Evolutionary conservation across 148 eudicot species (phyloP), one percentile per base, ranked within the genome.

Genomic region (Vaccinium corymbosum): DNA sequence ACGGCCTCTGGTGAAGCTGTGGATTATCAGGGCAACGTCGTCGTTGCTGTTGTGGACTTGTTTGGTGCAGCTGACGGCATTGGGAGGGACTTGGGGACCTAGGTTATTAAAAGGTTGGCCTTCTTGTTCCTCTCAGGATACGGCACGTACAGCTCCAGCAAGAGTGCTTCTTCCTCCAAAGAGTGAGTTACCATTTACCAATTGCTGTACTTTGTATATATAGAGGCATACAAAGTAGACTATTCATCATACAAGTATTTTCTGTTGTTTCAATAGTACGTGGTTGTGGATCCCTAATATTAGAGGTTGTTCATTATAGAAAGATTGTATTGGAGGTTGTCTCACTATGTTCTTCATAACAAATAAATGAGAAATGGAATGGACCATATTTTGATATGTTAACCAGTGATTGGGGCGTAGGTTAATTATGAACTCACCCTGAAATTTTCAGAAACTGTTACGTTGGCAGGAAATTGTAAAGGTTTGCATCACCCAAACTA

Each of bases 61-160:
- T 85, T 32, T 93, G 74, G 93, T 93, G 48, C 94, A 93, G 85
- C 86, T 94, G 86, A 91, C 94, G 8, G 89, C 94, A 52, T 83
- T 92, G 72, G 93, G 98, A 9, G 95, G 92, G 78, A 70, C 85
- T 83, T 94, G 94, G 98, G 95, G 95, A 17, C 94, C 98, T 64
- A 87, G 93, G 87, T 91, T 93, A 42, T 91, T 94, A 87, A 93
- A 93, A 82, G 95, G 95, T 25, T 93, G 95, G 95, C 95, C 95
- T 48, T 90, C 95, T 83, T 93, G 95, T 87, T 93, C 91, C 29
- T 87, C 88, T 22, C 94, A 89, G 12, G 93, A 92, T 48, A 42
- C 91, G 25, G 78, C 87, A 0, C 80, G 86, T 2, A 27, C 81
- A 0, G 86, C 85, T 59, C 95, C 89, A 1, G 83, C 89, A 4